These are phyloP conservation scores for Fibroporia radiculosa DNA, from an alignment of 768 basidiomycete genomes.

Conservation along the genomic window DNA sequence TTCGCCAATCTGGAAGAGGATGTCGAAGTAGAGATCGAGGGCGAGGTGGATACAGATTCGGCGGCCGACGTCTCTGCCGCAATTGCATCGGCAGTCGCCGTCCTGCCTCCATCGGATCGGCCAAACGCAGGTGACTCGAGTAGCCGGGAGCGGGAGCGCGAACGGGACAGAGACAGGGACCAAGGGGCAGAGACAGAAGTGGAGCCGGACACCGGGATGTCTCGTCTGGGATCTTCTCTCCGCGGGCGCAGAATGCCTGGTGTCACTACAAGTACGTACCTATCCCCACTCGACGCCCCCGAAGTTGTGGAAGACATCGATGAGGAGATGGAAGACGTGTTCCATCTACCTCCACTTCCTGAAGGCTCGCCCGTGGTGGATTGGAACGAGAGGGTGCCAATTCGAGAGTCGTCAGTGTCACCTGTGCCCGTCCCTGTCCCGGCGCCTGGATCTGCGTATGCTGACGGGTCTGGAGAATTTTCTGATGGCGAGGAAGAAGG, in stretches of 20 bases:
- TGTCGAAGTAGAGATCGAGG: slow-evolving; percentile 62
- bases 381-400: slow-evolving; percentile 6
- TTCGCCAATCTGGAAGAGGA: slow-evolving; percentile 95
- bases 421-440: slow-evolving; percentile 12
- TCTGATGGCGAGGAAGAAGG: slow-evolving; percentile 16
- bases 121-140: slow-evolving; percentile 15
- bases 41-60: slow-evolving; percentile 18
- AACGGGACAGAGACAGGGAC: slow-evolving; percentile 15
- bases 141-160: slow-evolving; percentile 13
- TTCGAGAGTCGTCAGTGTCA: slow-evolving; percentile 15
- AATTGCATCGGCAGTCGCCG: slow-evolving; percentile 7
- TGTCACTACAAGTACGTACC: neutral
- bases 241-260: slow-evolving; percentile 10
- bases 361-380: slow-evolving; percentile 17
- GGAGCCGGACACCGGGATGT: slow-evolving; percentile 18
- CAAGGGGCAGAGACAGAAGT: slow-evolving; percentile 27
- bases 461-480: slow-evolving; percentile 4
- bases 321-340: slow-evolving; percentile 19
- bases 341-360: slow-evolving; percentile 18
- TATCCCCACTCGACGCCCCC: neutral
- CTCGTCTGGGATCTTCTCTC: slow-evolving; percentile 11
- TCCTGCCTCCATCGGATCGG: slow-evolving; percentile 15
- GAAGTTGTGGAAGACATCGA: slow-evolving; percentile 16
- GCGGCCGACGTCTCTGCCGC: slow-evolving; percentile 10
- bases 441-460: slow-evolving; percentile 5